Percentiles rank a stretch among this genome's conserved stretches.
Evolutionary conservation across 495 filamentous ascomycete genomes (phyloP).

Genomic region (Lasiosphaeris hirsuta): DNA sequence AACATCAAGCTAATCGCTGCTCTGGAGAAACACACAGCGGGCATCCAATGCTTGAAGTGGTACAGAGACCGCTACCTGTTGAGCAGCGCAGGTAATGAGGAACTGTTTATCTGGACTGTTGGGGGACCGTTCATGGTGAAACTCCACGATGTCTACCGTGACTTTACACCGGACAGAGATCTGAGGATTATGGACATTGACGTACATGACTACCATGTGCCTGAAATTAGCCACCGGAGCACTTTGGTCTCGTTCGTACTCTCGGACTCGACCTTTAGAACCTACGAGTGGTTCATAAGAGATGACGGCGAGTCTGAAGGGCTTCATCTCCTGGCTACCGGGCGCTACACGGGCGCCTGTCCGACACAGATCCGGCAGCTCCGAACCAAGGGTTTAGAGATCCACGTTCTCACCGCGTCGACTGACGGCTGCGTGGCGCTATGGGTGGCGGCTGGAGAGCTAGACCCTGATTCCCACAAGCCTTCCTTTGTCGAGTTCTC

Average conservation of each 20-base stretch:
- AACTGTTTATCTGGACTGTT: slow-evolving; percentile 82
- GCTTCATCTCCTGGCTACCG: slow-evolving; percentile 56
- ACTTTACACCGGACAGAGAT: slow-evolving; percentile 60
- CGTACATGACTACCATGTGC: slow-evolving; percentile 32
- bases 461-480: background rate
- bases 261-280: slow-evolving; percentile 73
- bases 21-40: slow-evolving; percentile 71
- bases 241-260: slow-evolving; percentile 64
- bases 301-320: slow-evolving; percentile 1
- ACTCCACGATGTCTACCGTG: slow-evolving; percentile 59
- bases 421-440: slow-evolving; percentile 46
- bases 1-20: slow-evolving; percentile 54
- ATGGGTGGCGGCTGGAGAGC: slow-evolving; percentile 20
- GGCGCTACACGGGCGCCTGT: slow-evolving; percentile 74
- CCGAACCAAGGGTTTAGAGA: slow-evolving; percentile 24
- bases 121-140: slow-evolving; percentile 45
- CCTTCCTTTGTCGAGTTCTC: background rate
- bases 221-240: slow-evolving; percentile 30
- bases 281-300: slow-evolving; percentile 54
- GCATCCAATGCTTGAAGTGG: slow-evolving; percentile 80
- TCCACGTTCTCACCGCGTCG: slow-evolving; percentile 52
- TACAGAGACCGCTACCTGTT: slow-evolving; percentile 67
- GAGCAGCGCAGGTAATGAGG: slow-evolving; percentile 80
- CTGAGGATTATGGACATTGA: slow-evolving; percentile 75
- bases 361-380: slow-evolving; percentile 66